These are phyloP conservation scores for Sporothrix schenckii DNA, from an alignment of 2,329 filamentous ascomycete species.

Conservation along the genomic window DNA sequence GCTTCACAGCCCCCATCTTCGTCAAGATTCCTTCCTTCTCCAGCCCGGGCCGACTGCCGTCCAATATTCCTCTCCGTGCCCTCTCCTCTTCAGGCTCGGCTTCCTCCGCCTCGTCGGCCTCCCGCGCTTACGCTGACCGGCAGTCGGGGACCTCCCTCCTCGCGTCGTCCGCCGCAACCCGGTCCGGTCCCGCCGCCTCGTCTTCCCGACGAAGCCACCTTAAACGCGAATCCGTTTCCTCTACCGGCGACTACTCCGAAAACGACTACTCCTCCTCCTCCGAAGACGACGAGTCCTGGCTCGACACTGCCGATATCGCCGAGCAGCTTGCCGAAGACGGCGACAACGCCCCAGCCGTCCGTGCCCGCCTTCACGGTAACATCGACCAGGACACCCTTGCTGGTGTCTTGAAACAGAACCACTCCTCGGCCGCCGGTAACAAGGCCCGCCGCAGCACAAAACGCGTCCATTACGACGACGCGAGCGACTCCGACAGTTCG, in stretches of 20 bases:
- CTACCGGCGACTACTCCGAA: slow-evolving; percentile 43
- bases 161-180: slow-evolving; percentile 39
- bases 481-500: slow-evolving; percentile 54
- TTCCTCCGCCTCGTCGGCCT: slow-evolving; percentile 41
- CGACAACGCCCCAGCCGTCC: slow-evolving; percentile 67
- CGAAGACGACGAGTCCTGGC: slow-evolving; percentile 69
- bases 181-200: slow-evolving; percentile 36
- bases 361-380: slow-evolving; percentile 67
- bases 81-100: slow-evolving; percentile 47
- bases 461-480: slow-evolving; percentile 68
- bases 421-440: slow-evolving; percentile 25
- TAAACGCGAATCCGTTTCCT: slow-evolving; percentile 43
- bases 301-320: slow-evolving; percentile 90
- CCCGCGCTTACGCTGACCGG: slow-evolving; percentile 35
- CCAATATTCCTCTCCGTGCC: slow-evolving; percentile 85
- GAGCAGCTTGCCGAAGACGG: slow-evolving; percentile 83
- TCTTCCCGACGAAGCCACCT: slow-evolving; percentile 36
- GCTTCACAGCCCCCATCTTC: slow-evolving; percentile 71
- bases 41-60: slow-evolving; percentile 68
- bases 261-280: slow-evolving; percentile 48
- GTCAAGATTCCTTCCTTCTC: slow-evolving; percentile 80
- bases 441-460: slow-evolving; percentile 50
- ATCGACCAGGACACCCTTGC: slow-evolving; percentile 65
- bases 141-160: slow-evolving; percentile 54
- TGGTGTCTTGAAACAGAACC: slow-evolving; percentile 52